Percentiles rank a stretch among this genome's conserved stretches.
Evolutionary conservation across 345 rosid species (phyloP).

Genomic region (Physaria fendleri): DNA sequence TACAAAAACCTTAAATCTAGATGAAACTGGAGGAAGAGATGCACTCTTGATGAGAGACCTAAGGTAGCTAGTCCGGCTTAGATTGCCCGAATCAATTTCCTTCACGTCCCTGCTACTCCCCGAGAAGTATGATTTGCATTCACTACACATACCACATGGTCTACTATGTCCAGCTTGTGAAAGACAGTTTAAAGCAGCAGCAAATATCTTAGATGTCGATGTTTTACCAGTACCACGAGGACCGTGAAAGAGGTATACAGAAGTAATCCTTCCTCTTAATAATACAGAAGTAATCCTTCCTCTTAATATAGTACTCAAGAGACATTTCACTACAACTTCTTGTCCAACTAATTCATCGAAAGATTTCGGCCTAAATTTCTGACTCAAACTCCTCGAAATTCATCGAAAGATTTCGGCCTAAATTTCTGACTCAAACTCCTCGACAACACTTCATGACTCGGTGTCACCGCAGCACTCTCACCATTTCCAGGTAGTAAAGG

Average conservation of each 20-base stretch:
- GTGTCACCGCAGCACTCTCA: conserved; percentile 18
- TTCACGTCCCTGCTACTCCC: conserved; percentile 63
- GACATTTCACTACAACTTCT: conserved; percentile 64
- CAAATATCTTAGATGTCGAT: conserved; percentile 78
- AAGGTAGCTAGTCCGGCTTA: conserved; percentile 49
- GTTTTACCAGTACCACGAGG: conserved; percentile 96
- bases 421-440: conserved; percentile 74
- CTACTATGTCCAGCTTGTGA: conserved; percentile 53
- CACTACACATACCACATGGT: conserved; percentile 86
- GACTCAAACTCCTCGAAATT: conserved; percentile 60
- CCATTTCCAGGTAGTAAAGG: conserved; percentile 50
- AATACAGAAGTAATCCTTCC: conserved; percentile 69
- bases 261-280: conserved; percentile 62
- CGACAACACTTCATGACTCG: conserved; percentile 38
- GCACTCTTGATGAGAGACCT: conserved; percentile 70
- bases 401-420: conserved; percentile 67
- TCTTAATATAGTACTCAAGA: conserved; percentile 63
- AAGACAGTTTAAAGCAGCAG: conserved; percentile 89
- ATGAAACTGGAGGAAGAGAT: conserved; percentile 53
- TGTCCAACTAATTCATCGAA: conserved; percentile 88
- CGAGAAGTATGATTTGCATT: conserved; percentile 58
- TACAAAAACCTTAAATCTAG: conserved; percentile 69
- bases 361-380: conserved; percentile 69
- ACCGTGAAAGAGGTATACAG: conserved; percentile 80
- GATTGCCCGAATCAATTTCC: conserved; percentile 68